phyloP scores from a whole-genome alignment of 2,329 filamentous ascomycete genomes.

The Xylariaceae sp. region DNA sequence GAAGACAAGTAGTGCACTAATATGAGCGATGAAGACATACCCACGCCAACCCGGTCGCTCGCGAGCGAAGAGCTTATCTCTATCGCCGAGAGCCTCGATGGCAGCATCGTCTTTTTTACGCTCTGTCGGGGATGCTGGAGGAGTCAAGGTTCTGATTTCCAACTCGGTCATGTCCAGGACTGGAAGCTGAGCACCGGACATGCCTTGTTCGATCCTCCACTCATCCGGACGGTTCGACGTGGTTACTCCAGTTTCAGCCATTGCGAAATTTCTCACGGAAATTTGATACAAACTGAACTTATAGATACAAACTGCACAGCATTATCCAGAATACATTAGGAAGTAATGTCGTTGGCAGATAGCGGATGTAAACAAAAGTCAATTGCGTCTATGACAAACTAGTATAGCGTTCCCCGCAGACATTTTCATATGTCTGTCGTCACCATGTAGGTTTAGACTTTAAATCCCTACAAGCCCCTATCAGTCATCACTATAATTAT shows the following conservation, averaged over 20 bases:
- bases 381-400: no score
- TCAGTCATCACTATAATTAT: no score
- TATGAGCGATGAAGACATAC: not conserved
- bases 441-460: no score
- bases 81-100: not conserved
- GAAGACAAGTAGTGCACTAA: not conserved
- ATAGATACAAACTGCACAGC: no score
- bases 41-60: not conserved
- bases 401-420: no score
- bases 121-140: not conserved
- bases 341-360: no score
- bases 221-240: not conserved
- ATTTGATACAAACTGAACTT: no score
- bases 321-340: no score
- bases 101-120: not conserved
- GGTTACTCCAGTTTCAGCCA: not conserved
- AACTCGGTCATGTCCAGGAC: not conserved
- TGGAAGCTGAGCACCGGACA: not conserved
- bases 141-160: not conserved
- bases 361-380: no score
- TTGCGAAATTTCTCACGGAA: not conserved
- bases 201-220: not conserved
- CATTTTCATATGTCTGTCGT: no score
- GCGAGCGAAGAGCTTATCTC: not conserved
- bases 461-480: no score